Percentiles rank a stretch among this genome's conserved stretches.
phyloP scores from a whole-genome alignment of 108 stramenopile genomes.

The Craspedostauros australis region DNA sequence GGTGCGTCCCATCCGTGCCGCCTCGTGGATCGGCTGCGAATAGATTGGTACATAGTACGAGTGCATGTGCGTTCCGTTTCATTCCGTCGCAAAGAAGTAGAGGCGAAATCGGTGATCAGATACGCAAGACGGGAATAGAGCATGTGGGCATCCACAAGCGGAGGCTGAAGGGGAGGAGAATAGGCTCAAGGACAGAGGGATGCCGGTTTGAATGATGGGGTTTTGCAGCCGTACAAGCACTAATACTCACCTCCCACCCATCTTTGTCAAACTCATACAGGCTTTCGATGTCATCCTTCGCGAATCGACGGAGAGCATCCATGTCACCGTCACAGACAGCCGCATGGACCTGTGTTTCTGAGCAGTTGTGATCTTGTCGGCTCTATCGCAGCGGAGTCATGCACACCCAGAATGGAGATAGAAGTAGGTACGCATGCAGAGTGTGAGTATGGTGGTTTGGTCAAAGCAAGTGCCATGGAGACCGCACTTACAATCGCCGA shows the following conservation, averaged over 20 bases:
- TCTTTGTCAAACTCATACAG: slow-evolving; percentile 22
- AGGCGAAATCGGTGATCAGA: no score
- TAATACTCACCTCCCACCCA: no score
- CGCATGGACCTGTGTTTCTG: slow-evolving; percentile 4
- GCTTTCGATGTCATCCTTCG: slow-evolving; percentile 4
- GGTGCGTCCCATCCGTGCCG: slow-evolving; percentile 25
- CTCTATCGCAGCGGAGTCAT: no score
- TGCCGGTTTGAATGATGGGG: no score
- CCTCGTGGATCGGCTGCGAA: slow-evolving; percentile 29
- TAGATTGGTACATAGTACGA: no score
- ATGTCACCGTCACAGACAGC: slow-evolving; percentile 26
- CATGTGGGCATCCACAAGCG: background rate
- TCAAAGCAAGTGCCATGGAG: background rate
- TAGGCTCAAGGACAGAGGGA: no score
- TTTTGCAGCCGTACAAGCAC: no score
- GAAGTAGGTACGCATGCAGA: background rate
- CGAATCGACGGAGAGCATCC: slow-evolving; percentile 2
- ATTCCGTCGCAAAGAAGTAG: no score
- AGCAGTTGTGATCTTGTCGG: no score
- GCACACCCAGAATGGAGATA: no score
- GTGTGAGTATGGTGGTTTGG: background rate
- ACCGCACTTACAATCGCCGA: background rate
- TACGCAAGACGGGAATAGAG: background rate
- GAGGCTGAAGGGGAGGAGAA: background rate
- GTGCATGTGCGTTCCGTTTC: no score